Evolutionary conservation across 164 flowering plant genomes (phyloP), one percentile per base, ranked within the genome.

Genomic region (Buxus sempervirens): DNA sequence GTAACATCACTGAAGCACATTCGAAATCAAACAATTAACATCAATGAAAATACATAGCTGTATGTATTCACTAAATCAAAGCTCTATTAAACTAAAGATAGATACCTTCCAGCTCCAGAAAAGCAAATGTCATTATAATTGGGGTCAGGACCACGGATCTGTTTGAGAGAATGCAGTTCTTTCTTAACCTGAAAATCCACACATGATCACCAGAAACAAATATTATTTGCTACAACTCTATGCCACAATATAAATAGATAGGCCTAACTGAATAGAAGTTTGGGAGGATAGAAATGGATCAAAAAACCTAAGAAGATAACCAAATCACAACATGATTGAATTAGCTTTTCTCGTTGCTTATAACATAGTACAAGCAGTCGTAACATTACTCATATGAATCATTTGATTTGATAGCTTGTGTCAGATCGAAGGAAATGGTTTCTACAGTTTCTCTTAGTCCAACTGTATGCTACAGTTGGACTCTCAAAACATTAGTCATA

Each of bases 111-210:
- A 73, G 88, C 95, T 76, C 89, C 93, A 75, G 91, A 84, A 78
- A 96, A 93, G 74, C 99, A 96, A 71, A 90, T 90, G 75, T 96
- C 99, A 70, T 88, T 78, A 70, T 82, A 92, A 74, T 76, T 86
- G 61, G 97, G 97, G 66, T 96, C 98, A 64, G 99, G 97, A 68
- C 99, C 99, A 69, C 42, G 85, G 54, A 89, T 86, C 78, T 68
- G 82, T 75, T 85, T 82, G 26, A 96, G 80, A 65, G 83, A 72
- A 51, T 76, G 79, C 67, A 86, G 77, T 67, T 85, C 88, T 75
- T 81, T 78, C 75, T 79, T 73, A 28, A 94, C 73, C 98, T 94
- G 87, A 67, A 68, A 45, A 14, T 27, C 58, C 28, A 65, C 55
- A 9, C 26, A 63, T 64, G 10, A 28, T 26, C 23, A 54, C 38